Conservation (phyloP, 1,284 basidiomycete genomes). For the Rhodotorula sp. region DNA sequence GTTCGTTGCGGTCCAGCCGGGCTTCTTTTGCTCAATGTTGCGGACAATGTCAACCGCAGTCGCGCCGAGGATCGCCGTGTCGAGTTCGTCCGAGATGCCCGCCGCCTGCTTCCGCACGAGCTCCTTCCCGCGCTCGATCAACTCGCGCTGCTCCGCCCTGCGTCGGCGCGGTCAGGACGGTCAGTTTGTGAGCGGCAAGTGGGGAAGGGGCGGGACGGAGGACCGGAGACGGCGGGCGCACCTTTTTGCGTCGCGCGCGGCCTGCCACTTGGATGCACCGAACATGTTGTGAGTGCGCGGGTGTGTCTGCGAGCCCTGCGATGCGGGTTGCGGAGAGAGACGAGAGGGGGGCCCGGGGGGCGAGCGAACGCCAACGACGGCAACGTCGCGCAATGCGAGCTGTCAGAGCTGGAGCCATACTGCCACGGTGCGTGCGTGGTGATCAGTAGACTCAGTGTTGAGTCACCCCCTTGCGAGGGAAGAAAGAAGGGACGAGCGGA, state of each 20-base stretch:
- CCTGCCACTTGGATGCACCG: conserved; percentile 3
- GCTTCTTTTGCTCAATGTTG: conserved; percentile 9
- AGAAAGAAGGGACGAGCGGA: neutral
- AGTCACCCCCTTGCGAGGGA: neutral
- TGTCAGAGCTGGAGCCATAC: too few species aligned
- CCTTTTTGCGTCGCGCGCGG: conserved; percentile 15
- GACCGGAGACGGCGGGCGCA: conserved; percentile 2
- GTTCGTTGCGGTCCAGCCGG: conserved; percentile 69
- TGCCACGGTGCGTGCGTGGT: too few species aligned
- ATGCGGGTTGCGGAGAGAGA: too few species aligned
- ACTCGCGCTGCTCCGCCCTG: conserved; percentile 18
- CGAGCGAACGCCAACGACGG: too few species aligned
- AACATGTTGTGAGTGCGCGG: neutral
- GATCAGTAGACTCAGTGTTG: neutral
- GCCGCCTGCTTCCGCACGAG: neutral
- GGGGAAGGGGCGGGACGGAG: neutral
- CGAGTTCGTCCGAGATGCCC: neutral
- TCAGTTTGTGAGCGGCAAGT: neutral
- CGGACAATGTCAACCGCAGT: conserved; percentile 12
- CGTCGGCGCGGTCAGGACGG: neutral
- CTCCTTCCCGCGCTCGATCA: conserved; percentile 1
- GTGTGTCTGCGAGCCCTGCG: too few species aligned
- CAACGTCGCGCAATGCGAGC: too few species aligned
- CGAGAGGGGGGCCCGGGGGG: too few species aligned
- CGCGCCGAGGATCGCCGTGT: conserved; percentile 12